phyloP scores from a whole-genome alignment of 139 green algal genomes.

The Zygnema cylindricum region DNA sequence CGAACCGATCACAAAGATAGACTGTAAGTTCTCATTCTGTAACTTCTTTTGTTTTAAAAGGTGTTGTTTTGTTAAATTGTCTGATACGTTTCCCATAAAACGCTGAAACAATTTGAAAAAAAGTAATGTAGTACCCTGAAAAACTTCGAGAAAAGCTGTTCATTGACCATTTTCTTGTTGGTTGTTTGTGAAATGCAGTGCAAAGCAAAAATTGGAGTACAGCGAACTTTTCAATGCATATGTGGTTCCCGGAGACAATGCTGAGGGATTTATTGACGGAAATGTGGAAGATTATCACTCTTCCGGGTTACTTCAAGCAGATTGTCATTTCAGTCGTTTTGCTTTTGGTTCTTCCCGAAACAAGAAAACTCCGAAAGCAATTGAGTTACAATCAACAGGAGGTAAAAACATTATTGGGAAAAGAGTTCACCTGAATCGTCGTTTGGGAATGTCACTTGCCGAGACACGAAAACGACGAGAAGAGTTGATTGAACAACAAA shows the following conservation, averaged over 20 bases:
- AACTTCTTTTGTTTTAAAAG: background rate
- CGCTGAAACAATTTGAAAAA: background rate
- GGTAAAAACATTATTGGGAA: background rate
- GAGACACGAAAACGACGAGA: too few species aligned
- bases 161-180: background rate
- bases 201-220: conserved; percentile 19
- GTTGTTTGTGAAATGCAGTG: background rate
- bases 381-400: conserved; percentile 9
- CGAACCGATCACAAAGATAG: conserved; percentile 19
- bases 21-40: conserved; percentile 21
- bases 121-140: background rate
- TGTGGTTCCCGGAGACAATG: conserved; percentile 27
- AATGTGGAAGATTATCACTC: conserved; percentile 20
- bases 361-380: conserved; percentile 1
- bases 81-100: background rate
- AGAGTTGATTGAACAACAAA: too few species aligned
- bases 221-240: conserved; percentile 19
- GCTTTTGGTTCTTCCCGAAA: background rate
- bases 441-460: too few species aligned
- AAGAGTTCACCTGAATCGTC: background rate
- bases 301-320: background rate
- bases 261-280: conserved; percentile 36
- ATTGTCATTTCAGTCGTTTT: conserved; percentile 41
- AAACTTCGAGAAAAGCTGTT: background rate
- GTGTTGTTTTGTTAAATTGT: background rate